Conservation (phyloP, 345 rosid genomes). For the Sonneratia alba region DNA sequence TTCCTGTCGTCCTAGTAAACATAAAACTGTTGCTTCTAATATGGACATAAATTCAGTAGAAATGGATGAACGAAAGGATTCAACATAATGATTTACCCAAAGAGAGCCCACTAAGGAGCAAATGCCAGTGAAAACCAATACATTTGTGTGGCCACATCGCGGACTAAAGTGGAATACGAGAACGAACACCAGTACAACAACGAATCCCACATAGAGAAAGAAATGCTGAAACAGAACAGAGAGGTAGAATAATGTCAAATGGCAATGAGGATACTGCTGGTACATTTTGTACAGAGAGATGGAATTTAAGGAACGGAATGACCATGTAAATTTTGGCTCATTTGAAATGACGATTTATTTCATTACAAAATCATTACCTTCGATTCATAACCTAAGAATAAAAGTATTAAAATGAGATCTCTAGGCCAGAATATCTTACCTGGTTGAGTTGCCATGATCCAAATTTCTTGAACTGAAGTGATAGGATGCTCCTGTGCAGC, state of each 20-base stretch:
- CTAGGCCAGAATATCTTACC: slow-evolving; percentile 17
- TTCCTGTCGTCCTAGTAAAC: neutral
- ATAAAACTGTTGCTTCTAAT: neutral
- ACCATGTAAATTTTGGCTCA: neutral
- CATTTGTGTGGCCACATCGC: slow-evolving; percentile 65
- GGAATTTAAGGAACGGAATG: neutral
- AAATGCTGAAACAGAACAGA: slow-evolving; percentile 51
- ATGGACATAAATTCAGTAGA: neutral
- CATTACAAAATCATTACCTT: neutral
- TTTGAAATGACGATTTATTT: neutral
- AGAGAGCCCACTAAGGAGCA: slow-evolving; percentile 96
- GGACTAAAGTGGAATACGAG: slow-evolving; percentile 67
- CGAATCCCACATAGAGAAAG: slow-evolving; percentile 54
- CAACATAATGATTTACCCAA: slow-evolving; percentile 41
- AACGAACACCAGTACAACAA: slow-evolving; percentile 66
- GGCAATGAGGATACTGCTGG: neutral
- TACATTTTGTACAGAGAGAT: neutral
- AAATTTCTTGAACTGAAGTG: slow-evolving; percentile 66
- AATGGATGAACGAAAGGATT: neutral
- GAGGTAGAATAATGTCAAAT: neutral
- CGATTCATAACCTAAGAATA: neutral
- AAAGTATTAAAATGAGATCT: neutral
- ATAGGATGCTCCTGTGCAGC: slow-evolving; percentile 80
- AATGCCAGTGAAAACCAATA: slow-evolving; percentile 74
- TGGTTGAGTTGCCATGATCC: slow-evolving; percentile 77